Base-by-base conservation (phyloP, 331 rosid genomes). In the Stylosanthes scabra region DNA sequence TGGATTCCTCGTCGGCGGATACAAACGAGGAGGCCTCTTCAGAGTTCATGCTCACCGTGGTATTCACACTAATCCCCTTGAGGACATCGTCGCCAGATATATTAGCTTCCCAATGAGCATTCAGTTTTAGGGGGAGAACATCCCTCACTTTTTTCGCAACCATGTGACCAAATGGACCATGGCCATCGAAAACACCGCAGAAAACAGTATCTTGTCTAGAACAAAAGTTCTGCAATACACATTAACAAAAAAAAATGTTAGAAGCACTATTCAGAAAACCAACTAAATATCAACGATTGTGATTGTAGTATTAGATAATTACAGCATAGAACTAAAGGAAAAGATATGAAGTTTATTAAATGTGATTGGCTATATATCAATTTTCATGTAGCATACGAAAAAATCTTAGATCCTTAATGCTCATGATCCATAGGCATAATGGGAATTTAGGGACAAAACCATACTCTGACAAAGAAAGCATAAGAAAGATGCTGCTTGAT, bases 181-280 rank as follows among this genome's bases (percentile, higher is more conserved):
- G 99, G 40, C 99, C 99, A 79, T 95, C 99, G 63, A 95, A 95
- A 81, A 95, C 99, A 47, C 99, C 99, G 72, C 98, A 95, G 81
- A 95, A 95, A 71, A 80, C 41, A 15, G 98, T 83, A 79, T 87
- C 96, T 40, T 81, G 82, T 74, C 96, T 83, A n/a, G 96, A 88
- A 67, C 97, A 88, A 55, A 95, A 95, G 85, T 92, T 90, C 99
- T 95, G 92, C 66, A 77, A 77, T 34, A 3, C 16, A 74, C 42
- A 69, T 41, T 62, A 34, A 70, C 55, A 57, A 63, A 70, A 67
- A 67, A n/a, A 77, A 75, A 58, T 45, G 51, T 34, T 3, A 34
- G 68, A 79, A 67, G 69, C 39, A 45, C n/a, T 46, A 16, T 45
- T 51, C 47, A 72, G 44, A 63, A 55, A 61, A 49, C 9, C 55